Evolutionary conservation across 495 filamentous ascomycete species (phyloP).

Genomic region (Podospora fimiseda): DNA sequence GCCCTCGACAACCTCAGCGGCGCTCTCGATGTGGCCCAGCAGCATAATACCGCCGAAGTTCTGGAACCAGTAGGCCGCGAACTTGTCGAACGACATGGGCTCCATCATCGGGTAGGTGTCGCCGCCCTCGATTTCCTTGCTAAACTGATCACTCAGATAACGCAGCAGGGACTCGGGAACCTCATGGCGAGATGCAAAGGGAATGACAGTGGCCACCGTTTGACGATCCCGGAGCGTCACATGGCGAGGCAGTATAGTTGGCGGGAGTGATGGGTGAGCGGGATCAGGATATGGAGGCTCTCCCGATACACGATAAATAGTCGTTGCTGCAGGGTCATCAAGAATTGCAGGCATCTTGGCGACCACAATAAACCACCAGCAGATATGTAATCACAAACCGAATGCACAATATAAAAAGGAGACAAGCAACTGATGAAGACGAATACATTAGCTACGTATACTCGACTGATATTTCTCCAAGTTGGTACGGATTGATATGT

Average conservation of each 20-base stretch:
- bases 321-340: constrained; percentile 62
- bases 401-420: background rate
- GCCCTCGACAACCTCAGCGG: constrained; percentile 55
- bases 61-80: constrained; percentile 89
- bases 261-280: constrained; percentile 54
- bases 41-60: constrained; percentile 94
- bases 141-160: constrained; percentile 81
- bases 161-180: constrained; percentile 69
- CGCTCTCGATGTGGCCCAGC: constrained; percentile 62
- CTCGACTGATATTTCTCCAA: no score
- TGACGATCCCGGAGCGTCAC: constrained; percentile 86
- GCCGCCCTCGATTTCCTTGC: constrained; percentile 90
- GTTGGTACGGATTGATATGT: no score
- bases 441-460: background rate
- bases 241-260: constrained; percentile 66
- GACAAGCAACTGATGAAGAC: background rate
- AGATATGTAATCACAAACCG: background rate
- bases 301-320: constrained; percentile 59
- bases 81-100: constrained; percentile 65
- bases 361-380: background rate
- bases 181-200: constrained; percentile 67
- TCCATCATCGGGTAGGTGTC: constrained; percentile 95
- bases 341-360: constrained; percentile 77
- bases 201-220: constrained; percentile 84
- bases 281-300: constrained; percentile 58